phyloP scores from a whole-genome alignment of 495 filamentous ascomycete genomes.

The Aspergillus bridgeri region DNA sequence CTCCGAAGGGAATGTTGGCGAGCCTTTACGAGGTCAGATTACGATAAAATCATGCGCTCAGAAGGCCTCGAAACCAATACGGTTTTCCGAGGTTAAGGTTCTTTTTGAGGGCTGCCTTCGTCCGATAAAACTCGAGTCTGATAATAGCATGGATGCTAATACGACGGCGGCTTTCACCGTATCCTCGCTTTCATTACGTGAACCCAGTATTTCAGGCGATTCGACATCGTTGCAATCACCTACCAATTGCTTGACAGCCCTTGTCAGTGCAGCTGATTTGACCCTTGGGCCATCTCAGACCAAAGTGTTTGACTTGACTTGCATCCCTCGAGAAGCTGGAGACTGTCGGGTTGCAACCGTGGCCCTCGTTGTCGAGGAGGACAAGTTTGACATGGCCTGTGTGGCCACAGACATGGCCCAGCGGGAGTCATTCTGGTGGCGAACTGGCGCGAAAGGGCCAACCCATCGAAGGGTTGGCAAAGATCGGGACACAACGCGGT shows the following conservation, averaged over 20 bases:
- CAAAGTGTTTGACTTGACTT: conserved; percentile 66
- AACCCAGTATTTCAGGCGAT: conserved; percentile 29
- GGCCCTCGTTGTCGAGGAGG: conserved; percentile 57
- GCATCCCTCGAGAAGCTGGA: conserved; percentile 76
- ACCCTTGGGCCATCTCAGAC: conserved; percentile 64
- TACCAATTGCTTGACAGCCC: conserved; percentile 32
- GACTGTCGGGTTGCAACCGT: conserved; percentile 64
- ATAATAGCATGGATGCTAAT: conserved; percentile 28
- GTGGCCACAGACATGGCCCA: conserved; percentile 49
- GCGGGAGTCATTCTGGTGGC: conserved; percentile 53
- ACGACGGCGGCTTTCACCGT: conserved; percentile 24
- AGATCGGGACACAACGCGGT: conserved; percentile 33
- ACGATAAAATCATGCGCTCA: conserved; percentile 68
- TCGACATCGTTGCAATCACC: conserved; percentile 37
- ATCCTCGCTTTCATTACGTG: conserved; percentile 31
- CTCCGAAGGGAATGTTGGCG: conserved; percentile 78
- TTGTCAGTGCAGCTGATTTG: conserved; percentile 61
- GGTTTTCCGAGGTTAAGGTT: conserved; percentile 61
- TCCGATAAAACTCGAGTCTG: conserved; percentile 46
- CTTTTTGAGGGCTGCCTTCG: conserved; percentile 67
- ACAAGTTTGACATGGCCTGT: conserved; percentile 66
- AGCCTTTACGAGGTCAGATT: conserved; percentile 70
- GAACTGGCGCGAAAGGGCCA: conserved; percentile 38
- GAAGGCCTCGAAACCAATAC: conserved; percentile 56
- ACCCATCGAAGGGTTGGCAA: conserved; percentile 37